phyloP scores from a whole-genome alignment of 164 flowering plant genomes.

The Liquidambar formosana region DNA sequence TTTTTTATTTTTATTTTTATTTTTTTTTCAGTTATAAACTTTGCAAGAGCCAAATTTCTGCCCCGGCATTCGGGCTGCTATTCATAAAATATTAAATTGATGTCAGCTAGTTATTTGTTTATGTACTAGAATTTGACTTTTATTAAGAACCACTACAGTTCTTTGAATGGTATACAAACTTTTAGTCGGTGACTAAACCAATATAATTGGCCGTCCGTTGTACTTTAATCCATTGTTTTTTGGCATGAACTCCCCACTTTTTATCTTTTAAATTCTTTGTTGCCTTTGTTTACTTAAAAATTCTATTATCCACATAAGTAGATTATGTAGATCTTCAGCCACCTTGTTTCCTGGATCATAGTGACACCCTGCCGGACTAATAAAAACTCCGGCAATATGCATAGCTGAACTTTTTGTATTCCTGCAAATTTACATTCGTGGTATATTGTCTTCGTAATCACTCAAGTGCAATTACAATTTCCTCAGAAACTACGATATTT shows the following conservation, averaged over 20 bases:
- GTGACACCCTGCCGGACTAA: background rate
- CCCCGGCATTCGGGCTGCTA: conserved; percentile 4
- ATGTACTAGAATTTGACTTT: conserved; percentile 5
- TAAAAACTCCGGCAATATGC: background rate
- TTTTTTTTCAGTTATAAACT: background rate
- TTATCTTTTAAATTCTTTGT: background rate
- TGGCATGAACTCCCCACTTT: background rate
- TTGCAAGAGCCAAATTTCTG: conserved; percentile 2
- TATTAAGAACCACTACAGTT: background rate
- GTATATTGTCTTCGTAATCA: background rate
- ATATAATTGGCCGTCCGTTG: background rate
- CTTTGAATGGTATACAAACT: background rate
- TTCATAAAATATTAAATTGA: background rate
- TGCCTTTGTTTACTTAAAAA: background rate
- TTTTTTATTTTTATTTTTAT: no score
- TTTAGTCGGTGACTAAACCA: conserved; percentile 7
- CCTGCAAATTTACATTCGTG: background rate
- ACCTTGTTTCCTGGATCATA: background rate
- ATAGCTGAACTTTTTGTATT: no score
- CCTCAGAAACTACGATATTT: background rate
- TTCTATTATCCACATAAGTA: background rate
- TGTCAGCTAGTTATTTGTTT: background rate
- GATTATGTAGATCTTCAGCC: background rate
- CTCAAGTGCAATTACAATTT: conserved; percentile 7
- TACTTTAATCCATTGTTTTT: background rate